These are phyloP conservation scores for Antitrichia curtipendula DNA, from an alignment of 225 moss, liverwort and hornwort genomes.

Conservation along the genomic window DNA sequence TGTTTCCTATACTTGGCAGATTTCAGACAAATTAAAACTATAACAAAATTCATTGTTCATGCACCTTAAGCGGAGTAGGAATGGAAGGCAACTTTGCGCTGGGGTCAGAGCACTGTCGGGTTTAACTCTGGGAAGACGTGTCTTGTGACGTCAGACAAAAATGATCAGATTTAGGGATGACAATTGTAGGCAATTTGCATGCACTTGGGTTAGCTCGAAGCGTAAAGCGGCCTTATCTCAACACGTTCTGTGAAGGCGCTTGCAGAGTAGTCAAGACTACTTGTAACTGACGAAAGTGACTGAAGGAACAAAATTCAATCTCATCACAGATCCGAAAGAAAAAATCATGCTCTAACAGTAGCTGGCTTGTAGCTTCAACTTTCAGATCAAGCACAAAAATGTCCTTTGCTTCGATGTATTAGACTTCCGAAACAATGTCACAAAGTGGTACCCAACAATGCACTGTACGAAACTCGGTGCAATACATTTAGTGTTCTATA, in stretches of 20 bases:
- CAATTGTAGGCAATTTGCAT: too few relatives aligned
- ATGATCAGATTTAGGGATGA: neutral
- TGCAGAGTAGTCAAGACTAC: too few relatives aligned
- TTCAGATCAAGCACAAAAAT: neutral
- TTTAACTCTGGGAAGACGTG: neutral
- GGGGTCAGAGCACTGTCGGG: too few relatives aligned
- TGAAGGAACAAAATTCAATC: neutral
- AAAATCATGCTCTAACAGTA: neutral
- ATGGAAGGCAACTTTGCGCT: neutral
- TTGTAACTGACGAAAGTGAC: neutral
- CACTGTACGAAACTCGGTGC: neutral
- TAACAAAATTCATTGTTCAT: too few relatives aligned
- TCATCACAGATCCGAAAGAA: neutral
- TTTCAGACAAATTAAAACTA: too few relatives aligned
- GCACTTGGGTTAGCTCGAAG: neutral
- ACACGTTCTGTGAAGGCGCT: too few relatives aligned
- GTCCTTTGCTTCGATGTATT: too few relatives aligned
- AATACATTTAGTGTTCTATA: neutral
- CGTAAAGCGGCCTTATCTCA: neutral
- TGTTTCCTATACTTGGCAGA: too few relatives aligned
- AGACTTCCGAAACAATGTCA: neutral
- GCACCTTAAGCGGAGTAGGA: too few relatives aligned
- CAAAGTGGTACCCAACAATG: too few relatives aligned
- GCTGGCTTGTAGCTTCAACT: too few relatives aligned
- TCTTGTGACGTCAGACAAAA: too few relatives aligned